Conservation (phyloP, 2,329 filamentous ascomycete genomes). For the Nemania abortiva region DNA sequence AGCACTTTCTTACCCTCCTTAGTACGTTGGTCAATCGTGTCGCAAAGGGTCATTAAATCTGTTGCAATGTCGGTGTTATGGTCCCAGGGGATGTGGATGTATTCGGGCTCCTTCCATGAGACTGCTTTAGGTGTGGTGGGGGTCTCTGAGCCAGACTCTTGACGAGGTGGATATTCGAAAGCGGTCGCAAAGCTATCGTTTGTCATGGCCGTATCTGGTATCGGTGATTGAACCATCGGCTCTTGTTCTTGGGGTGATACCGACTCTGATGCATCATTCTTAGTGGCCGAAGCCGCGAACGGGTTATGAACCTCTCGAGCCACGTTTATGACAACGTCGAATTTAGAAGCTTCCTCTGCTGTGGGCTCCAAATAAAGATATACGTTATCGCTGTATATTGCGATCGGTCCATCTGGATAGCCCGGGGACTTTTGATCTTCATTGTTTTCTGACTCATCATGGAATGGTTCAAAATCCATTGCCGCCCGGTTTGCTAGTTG, state of each 20-base stretch:
- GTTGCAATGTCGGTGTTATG: constrained; percentile 88
- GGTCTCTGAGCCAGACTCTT: constrained; percentile 57
- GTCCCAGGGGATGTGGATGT: constrained; percentile 89
- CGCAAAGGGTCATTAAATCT: constrained; percentile 80
- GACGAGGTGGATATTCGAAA: constrained; percentile 66
- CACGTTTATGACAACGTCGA: constrained; percentile 88
- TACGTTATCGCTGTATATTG: constrained; percentile 82
- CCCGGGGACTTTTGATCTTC: constrained; percentile 85
- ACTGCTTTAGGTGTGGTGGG: constrained; percentile 70
- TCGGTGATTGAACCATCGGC: constrained; percentile 58
- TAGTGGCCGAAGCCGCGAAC: constrained; percentile 59
- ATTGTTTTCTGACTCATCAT: constrained; percentile 76
- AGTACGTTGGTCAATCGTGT: constrained; percentile 78
- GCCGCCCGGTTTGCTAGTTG: constrained; percentile 71
- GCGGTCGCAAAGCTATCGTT: constrained; percentile 70
- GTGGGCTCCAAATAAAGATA: constrained; percentile 85
- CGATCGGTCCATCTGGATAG: constrained; percentile 84
- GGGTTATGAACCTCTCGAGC: constrained; percentile 85
- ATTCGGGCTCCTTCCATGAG: constrained; percentile 72
- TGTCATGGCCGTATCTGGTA: constrained; percentile 69
- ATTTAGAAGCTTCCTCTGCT: constrained; percentile 79
- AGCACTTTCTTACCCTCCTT: constrained; percentile 82
- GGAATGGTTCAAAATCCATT: constrained; percentile 71
- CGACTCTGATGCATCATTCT: constrained; percentile 43
- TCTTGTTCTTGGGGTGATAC: constrained; percentile 42